Conservation (phyloP, 2,329 filamentous ascomycete species). For the Sclerotiophoma versabilis region DNA sequence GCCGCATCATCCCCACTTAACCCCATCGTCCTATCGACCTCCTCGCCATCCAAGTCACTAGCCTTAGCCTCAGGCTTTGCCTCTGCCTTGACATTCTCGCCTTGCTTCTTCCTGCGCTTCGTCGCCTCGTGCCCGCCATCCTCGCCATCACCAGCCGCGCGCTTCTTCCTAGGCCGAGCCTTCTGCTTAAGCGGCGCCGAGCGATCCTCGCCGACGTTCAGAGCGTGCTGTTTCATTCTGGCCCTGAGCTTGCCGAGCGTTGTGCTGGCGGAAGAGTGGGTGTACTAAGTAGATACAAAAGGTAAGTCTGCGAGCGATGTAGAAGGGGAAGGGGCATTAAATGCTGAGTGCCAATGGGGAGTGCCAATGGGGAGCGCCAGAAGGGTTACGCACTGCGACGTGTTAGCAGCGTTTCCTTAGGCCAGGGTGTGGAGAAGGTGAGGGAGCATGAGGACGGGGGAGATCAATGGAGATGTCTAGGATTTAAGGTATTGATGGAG, state of each 20-base stretch:
- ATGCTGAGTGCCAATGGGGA: too few relatives aligned
- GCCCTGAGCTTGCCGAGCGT: conserved; percentile 40
- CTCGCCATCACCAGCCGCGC: background rate
- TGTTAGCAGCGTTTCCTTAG: background rate
- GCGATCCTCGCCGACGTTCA: background rate
- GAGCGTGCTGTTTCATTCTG: background rate
- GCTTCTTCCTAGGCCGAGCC: background rate
- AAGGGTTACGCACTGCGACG: background rate
- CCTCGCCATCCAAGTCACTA: background rate
- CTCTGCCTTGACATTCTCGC: conserved; percentile 1
- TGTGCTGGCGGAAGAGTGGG: conserved; percentile 28
- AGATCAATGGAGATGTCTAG: background rate
- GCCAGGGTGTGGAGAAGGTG: too few relatives aligned
- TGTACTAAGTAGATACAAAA: conserved; percentile 31
- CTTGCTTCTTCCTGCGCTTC: background rate
- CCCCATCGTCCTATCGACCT: background rate
- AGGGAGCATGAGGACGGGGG: background rate
- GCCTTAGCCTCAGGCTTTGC: too few relatives aligned
- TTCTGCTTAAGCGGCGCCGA: background rate
- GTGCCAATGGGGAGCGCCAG: background rate
- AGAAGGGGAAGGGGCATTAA: background rate
- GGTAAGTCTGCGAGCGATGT: background rate
- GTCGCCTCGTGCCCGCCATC: background rate
- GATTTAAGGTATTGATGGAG: background rate
- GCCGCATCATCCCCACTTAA: background rate